Conservation (phyloP, 306 rosid species). For the Canavalia ensiformis region DNA sequence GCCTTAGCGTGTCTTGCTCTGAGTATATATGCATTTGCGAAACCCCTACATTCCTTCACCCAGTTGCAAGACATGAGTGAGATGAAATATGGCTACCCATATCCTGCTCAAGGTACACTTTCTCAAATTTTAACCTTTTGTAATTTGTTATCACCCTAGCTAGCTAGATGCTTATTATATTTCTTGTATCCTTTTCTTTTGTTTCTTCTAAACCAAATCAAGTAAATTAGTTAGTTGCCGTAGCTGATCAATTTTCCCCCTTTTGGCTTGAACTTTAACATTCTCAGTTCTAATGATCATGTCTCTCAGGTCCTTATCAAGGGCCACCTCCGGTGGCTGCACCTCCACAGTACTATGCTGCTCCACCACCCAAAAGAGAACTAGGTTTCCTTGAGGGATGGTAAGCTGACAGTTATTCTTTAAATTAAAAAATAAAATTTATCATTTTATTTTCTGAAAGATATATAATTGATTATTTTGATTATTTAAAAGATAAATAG, state of each 20-base stretch:
- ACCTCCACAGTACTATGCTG: constrained; percentile 57
- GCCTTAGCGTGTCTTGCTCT: not conserved
- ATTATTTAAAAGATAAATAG: not conserved
- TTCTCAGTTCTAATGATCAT: not conserved
- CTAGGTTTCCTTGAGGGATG: constrained; percentile 65
- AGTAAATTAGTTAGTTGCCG: not conserved
- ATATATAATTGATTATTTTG: no score
- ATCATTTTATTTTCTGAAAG: no score
- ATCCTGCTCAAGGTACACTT: constrained; percentile 56
- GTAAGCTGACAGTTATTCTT: constrained; percentile 38
- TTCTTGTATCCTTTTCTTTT: not conserved
- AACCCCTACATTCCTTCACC: constrained; percentile 24
- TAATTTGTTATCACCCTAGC: not conserved
- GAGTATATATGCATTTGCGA: not conserved
- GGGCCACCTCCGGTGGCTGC: constrained; percentile 57
- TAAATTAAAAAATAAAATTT: no score
- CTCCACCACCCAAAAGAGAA: constrained; percentile 51
- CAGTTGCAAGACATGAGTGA: constrained; percentile 51
- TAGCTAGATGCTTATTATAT: constrained; percentile 1
- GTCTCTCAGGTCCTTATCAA: constrained; percentile 49
- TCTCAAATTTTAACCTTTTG: not conserved
- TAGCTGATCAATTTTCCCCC: not conserved
- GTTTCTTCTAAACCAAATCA: not conserved
- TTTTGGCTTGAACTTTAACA: constrained; percentile 7
- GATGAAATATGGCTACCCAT: constrained; percentile 54